A percentile compares a stretch with the other conserved stretches of the same genome.
phyloP scores from a whole-genome alignment of 495 filamentous ascomycete species.

The Chaetomium tenue region DNA sequence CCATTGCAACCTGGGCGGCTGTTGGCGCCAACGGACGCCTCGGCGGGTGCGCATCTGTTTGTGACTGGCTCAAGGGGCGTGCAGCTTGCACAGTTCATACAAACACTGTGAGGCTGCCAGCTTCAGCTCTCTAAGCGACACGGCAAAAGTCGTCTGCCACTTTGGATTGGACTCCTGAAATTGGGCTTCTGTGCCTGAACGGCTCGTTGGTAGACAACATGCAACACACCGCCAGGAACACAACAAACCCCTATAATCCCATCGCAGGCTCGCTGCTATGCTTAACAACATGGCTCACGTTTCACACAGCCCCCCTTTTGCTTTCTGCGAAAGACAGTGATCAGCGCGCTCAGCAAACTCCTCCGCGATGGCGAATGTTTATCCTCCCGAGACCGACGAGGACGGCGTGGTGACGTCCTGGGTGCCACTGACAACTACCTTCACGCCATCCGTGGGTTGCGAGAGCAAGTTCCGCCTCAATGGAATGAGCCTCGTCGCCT shows the following conservation, averaged over 20 bases:
- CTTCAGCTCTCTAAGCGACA: not conserved
- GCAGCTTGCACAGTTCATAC: not conserved
- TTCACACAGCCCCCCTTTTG: not conserved
- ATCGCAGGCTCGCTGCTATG: not conserved
- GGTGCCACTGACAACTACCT: not conserved
- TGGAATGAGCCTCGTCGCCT: not conserved
- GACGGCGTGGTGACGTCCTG: not conserved
- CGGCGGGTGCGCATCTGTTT: not conserved
- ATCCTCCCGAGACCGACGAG: conserved; percentile 6
- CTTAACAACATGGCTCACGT: not conserved
- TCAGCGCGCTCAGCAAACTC: not conserved
- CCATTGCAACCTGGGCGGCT: not conserved
- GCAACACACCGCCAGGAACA: not conserved
- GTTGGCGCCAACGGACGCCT: too few species aligned
- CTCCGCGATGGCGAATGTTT: not conserved
- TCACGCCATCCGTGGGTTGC: not conserved
- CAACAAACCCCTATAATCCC: not conserved
- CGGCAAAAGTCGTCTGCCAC: not conserved
- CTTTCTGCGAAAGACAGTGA: not conserved
- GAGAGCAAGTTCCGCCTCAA: conserved; percentile 4
- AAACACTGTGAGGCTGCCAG: not conserved
- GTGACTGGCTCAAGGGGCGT: not conserved
- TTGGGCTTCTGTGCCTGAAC: too few species aligned
- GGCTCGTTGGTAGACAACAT: not conserved
- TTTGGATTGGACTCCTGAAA: too few species aligned